Base-by-base conservation (phyloP, 768 basidiomycete species). In the Tremella fuciformis region DNA sequence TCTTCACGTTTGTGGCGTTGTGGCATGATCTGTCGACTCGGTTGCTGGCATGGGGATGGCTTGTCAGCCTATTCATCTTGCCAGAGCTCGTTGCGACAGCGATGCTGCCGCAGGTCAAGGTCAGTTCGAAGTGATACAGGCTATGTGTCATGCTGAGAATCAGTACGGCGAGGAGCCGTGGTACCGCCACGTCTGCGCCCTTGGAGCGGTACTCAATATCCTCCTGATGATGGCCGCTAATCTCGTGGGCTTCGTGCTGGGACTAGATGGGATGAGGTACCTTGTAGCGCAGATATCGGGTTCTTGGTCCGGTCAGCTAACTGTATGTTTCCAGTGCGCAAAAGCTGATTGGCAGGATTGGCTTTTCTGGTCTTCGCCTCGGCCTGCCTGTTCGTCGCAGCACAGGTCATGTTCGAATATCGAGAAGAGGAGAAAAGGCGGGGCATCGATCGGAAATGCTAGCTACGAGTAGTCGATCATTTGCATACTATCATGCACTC, bases 401-500 rank as follows among this genome's bases (percentile, higher is more conserved):
- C 84, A 1, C 94, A 98, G 70, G 73, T 94, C 46, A 96, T 97
- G 94, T 91, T 98, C 59, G 94, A 98, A 70, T 98, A 98, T 76
- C 80, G 88, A 52, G 87, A 88, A 74, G 87, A 88, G 72, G 88
- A 90, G 72, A 80, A 81, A 70, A 78, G 88, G 54, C 79, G 79
- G 57, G 85, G 86, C 9, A 84, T 88, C 38, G 67, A 69, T 53
- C 59, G 80, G 21, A 72, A 71, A 55, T 81, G 79, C 59, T 80
- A 50, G 61, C 25, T 47, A 24, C 42, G 4, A 6, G 6, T 22
- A 15, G 22, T 46, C n/a, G 6, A n/a, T 15, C 16, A 8, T n/a
- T 15, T 18, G 22, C 42, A 8, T 15, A 46, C 15, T 15, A 46
- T 22, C 42, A 8, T 46, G 4, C 42, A 46, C 42, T 46, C 42